Base-by-base conservation (phyloP, 768 basidiomycete genomes). In the Boletus coccyginus region DNA sequence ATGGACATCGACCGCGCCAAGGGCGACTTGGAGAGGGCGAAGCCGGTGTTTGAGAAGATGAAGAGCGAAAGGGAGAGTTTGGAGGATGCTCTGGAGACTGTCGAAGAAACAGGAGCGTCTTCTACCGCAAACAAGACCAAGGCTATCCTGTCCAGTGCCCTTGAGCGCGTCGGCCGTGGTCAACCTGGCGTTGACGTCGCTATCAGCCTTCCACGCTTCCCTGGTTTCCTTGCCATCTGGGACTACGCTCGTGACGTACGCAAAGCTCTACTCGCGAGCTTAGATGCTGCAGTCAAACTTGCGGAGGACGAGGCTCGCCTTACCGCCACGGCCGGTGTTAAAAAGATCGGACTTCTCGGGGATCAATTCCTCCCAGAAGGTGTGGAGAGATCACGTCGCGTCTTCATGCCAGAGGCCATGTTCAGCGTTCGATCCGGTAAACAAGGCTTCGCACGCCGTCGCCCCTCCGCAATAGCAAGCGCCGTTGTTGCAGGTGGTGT, bases 321-420 rank as follows among this genome's bases (percentile, higher is more conserved):
- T 21, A 75, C 84, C 56, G 88, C 94, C 1, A 77, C 77, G 6
- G 67, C 72, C 8, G 85, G 88, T 42, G 89, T 98, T 24, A 74
- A 81, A 35, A 78, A 79, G 59, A 83, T 97, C 58, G 75, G 77
- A 40, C 73, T 79, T 17, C 75, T 97, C 19, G 94, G 85, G 19
- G 88, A 96, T 56, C 76, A 77, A 54, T 84, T 91, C 72, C 82
- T 99, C 16, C 90, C 90, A 1, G 80, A 80, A 49, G 88, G 86
- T 55, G 92, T 93, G 24, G 92, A 94, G 69, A 79, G 92, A 40
- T 84, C 84, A 47, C 81, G 84, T 53, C 80, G 92, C 29, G 84
- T 96, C 13, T 99, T 99, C 78, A 85, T 92, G 77, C 92, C 96
- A n/a, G 90, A 96, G 68, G 96, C 93, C 14, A 98, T 99, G 97